phyloP scores from a whole-genome alignment of 2,329 filamentous ascomycete genomes.

The Zymoseptoria tritici region DNA sequence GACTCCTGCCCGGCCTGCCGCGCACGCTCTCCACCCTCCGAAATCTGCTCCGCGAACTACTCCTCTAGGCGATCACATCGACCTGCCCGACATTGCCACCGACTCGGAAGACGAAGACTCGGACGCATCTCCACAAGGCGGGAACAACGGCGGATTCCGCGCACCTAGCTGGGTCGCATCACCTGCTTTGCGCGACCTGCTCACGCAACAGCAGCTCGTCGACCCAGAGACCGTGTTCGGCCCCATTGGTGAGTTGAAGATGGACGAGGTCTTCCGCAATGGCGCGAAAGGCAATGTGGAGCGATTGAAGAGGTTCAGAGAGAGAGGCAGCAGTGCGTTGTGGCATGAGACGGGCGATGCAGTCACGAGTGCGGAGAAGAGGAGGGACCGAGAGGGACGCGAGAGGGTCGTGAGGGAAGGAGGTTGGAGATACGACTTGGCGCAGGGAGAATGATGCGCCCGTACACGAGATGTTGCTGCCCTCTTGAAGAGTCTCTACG shows the following conservation, averaged over 20 bases:
- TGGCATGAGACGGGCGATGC: constrained; percentile 70
- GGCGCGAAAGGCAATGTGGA: constrained; percentile 63
- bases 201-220: constrained; percentile 74
- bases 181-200: constrained; percentile 66
- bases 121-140: constrained; percentile 41
- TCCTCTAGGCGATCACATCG: constrained; percentile 80
- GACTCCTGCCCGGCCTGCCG: constrained; percentile 55
- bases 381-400: constrained; percentile 68
- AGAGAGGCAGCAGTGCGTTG: constrained; percentile 87
- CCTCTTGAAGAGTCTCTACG: neutral
- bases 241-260: constrained; percentile 75
- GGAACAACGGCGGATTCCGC: constrained; percentile 43
- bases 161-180: constrained; percentile 84
- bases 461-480: neutral
- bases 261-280: constrained; percentile 86
- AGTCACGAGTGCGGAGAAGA: constrained; percentile 81
- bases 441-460: neutral
- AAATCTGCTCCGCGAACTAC: constrained; percentile 45
- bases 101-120: constrained; percentile 84
- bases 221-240: constrained; percentile 86
- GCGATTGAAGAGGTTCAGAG: constrained; percentile 76
- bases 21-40: constrained; percentile 26
- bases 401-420: constrained; percentile 75
- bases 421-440: constrained; percentile 63
- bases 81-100: constrained; percentile 89